phyloP scores from a whole-genome alignment of 2,329 filamentous ascomycete genomes.

The Ceratocystis huliohia region DNA sequence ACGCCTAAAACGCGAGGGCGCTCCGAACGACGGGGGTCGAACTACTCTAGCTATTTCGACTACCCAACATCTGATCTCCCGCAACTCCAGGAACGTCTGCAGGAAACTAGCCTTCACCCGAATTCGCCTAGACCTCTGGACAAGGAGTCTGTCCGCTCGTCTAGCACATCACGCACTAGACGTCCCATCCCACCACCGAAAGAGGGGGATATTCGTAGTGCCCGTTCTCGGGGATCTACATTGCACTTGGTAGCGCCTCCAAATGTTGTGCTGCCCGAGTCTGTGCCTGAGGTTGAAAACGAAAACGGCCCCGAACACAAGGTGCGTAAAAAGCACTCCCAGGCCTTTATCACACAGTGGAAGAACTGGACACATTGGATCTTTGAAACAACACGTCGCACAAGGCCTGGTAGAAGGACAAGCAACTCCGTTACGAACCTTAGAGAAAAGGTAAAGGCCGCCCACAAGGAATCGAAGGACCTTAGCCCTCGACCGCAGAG shows the following conservation, averaged over 20 bases:
- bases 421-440: conserved; percentile 50
- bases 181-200: conserved; percentile 74
- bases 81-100: conserved; percentile 51
- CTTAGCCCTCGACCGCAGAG: conserved; percentile 47
- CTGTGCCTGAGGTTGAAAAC: conserved; percentile 21
- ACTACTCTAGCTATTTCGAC: conserved; percentile 50
- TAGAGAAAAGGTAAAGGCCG: conserved; percentile 35
- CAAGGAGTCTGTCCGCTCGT: conserved; percentile 63
- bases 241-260: conserved; percentile 68
- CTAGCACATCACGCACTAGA: conserved; percentile 63
- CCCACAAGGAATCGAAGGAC: conserved; percentile 31
- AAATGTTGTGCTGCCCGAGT: conserved; percentile 34
- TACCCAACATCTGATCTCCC: conserved; percentile 62
- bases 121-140: conserved; percentile 58
- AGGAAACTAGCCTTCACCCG: conserved; percentile 26
- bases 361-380: conserved; percentile 54
- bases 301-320: conserved; percentile 31
- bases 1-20: conserved; percentile 61
- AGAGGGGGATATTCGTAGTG: conserved; percentile 55
- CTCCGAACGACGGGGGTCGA: conserved; percentile 60
- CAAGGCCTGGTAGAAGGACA: conserved; percentile 38
- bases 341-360: conserved; percentile 48
- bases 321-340: conserved; percentile 43
- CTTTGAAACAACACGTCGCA: conserved; percentile 43
- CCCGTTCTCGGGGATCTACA: conserved; percentile 68